Conservation (phyloP, 805 yeast genomes). For the Wickerhamiella galacta region DNA sequence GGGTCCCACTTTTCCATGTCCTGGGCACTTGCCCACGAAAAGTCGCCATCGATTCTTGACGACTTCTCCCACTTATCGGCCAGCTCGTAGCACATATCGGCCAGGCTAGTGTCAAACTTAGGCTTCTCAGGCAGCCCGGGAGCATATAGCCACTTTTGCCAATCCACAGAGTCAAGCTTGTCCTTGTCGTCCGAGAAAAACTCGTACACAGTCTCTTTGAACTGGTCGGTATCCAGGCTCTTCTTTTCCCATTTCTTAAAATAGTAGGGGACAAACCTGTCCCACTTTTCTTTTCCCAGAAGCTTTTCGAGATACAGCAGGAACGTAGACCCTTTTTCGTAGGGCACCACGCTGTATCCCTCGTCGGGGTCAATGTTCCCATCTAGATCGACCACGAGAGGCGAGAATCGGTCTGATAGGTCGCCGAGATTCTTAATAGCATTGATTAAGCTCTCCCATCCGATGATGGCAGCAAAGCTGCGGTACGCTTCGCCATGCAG, state of each 20-base stretch:
- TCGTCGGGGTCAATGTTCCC: conserved; percentile 73
- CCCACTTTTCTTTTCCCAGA: conserved; percentile 46
- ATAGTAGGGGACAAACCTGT: conserved; percentile 65
- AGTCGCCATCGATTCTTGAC: conserved; percentile 16
- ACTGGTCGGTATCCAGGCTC: conserved; percentile 70
- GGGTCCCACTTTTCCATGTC: conserved; percentile 50
- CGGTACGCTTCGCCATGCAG: conserved; percentile 66
- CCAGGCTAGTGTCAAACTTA: conserved; percentile 59
- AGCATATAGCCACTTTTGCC: conserved; percentile 67
- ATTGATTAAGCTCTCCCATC: conserved; percentile 68
- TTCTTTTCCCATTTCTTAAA: conserved; percentile 50
- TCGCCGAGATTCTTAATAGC: conserved; percentile 28
- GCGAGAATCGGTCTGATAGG: conserved; percentile 30
- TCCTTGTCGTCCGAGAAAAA: conserved; percentile 27
- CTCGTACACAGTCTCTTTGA: conserved; percentile 57
- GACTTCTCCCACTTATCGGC: conserved; percentile 47
- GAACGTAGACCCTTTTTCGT: conserved; percentile 77
- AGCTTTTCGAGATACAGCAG: conserved; percentile 54
- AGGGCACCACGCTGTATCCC: conserved; percentile 73
- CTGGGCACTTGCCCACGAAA: conserved; percentile 24
- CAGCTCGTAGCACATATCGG: conserved; percentile 49
- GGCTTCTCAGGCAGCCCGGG: conserved; percentile 89
- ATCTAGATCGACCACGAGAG: conserved; percentile 46
- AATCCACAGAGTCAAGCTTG: conserved; percentile 54
- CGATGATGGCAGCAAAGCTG: conserved; percentile 70